These are phyloP conservation scores for Suillus tomentosus DNA, from an alignment of 768 basidiomycete species.

Conservation along the genomic window DNA sequence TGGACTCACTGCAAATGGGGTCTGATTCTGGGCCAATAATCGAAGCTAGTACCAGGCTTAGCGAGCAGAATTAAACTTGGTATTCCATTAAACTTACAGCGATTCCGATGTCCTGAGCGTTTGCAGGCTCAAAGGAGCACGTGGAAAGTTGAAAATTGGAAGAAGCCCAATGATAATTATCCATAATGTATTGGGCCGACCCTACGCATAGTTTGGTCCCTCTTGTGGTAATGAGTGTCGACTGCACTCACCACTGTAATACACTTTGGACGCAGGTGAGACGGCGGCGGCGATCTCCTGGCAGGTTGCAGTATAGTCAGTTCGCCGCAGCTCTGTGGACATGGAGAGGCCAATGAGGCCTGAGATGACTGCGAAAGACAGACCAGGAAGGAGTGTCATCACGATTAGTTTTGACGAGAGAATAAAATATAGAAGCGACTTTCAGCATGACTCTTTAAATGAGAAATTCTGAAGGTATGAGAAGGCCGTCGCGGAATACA, in stretches of 20 bases:
- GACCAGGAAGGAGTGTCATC: not conserved
- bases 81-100: constrained; percentile 38
- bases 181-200: constrained; percentile 38
- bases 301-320: constrained; percentile 27
- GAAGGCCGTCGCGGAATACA: not conserved
- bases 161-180: constrained; percentile 52
- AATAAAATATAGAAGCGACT: not conserved
- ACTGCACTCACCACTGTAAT: constrained; percentile 39
- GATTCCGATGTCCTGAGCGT: constrained; percentile 47
- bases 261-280: constrained; percentile 48
- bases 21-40: constrained; percentile 44
- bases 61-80: not conserved
- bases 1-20: constrained; percentile 54
- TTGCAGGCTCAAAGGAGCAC: constrained; percentile 63
- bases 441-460: not conserved
- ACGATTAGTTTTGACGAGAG: not conserved
- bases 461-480: not conserved
- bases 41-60: constrained; percentile 38
- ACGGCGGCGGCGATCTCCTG: constrained; percentile 38
- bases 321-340: not conserved
- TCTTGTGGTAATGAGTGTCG: not conserved
- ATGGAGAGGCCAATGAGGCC: not conserved
- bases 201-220: constrained; percentile 8
- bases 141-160: constrained; percentile 48
- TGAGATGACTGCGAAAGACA: not conserved